Conservation (phyloP, 306 rosid genomes). For the Cucurbita argyrosperma region DNA sequence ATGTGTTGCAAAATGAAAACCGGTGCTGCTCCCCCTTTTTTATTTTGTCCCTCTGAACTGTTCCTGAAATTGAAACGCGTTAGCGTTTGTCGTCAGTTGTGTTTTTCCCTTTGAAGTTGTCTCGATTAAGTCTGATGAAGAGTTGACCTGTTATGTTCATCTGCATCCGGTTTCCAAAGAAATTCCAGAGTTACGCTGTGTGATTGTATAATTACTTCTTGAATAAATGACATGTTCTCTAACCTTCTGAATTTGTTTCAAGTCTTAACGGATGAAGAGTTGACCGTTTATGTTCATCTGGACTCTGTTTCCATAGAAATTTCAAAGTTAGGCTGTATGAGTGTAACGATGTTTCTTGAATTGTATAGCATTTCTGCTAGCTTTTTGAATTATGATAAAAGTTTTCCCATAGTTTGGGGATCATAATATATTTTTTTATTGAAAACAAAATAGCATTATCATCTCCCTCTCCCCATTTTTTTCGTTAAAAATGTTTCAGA, state of each 20-base stretch:
- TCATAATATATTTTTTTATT: background rate
- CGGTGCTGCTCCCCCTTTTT: background rate
- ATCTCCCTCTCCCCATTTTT: background rate
- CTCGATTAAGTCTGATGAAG: background rate
- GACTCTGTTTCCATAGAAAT: background rate
- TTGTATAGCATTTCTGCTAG: background rate
- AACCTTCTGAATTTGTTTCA: background rate
- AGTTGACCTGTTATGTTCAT: background rate
- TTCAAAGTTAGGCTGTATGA: background rate
- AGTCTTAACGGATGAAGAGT: background rate
- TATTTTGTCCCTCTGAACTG: background rate
- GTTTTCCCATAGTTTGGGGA: background rate
- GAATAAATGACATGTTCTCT: background rate
- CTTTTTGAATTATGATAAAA: background rate
- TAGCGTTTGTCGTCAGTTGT: background rate
- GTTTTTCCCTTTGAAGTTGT: background rate
- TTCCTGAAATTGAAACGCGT: background rate
- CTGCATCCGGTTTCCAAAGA: background rate
- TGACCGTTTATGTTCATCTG: background rate
- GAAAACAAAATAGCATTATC: background rate
- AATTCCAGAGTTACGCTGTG: background rate
- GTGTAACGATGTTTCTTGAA: background rate
- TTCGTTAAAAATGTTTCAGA: background rate
- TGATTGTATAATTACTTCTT: background rate
- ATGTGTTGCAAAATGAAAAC: background rate